A percentile compares a stretch with the other conserved stretches of the same genome.
phyloP scores from a whole-genome alignment of 495 filamentous ascomycete species.

The Podospora tetraspora region DNA sequence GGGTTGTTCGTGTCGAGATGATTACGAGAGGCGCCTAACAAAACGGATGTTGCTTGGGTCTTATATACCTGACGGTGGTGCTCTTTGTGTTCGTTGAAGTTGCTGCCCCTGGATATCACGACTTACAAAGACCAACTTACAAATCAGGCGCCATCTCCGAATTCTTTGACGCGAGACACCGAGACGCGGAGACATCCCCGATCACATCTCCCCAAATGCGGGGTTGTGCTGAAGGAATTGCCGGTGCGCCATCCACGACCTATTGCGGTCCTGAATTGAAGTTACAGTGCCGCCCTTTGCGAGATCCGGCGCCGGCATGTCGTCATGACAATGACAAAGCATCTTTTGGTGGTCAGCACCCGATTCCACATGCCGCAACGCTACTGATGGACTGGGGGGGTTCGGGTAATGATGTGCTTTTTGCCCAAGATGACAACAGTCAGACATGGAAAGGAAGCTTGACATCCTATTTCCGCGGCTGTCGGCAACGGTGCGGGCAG shows the following conservation, averaged over 20 bases:
- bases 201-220: not conserved
- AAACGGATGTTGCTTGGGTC: not conserved
- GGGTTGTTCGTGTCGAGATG: not conserved
- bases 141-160: not conserved
- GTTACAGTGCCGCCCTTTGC: not conserved
- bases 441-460: not conserved
- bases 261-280: not conserved
- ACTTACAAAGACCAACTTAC: not conserved
- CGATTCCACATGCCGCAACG: not conserved
- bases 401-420: not conserved
- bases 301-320: slow-evolving; percentile 8
- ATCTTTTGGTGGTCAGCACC: not conserved
- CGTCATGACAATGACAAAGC: slow-evolving; percentile 1
- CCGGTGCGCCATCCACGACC: not conserved
- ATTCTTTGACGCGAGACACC: not conserved
- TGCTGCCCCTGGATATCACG: not conserved
- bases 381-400: not conserved
- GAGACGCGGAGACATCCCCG: not conserved
- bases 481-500: not conserved
- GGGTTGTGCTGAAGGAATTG: not conserved
- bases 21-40: no score
- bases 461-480: not conserved
- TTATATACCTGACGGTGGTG: not conserved
- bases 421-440: not conserved
- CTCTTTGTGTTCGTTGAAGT: not conserved